A percentile compares a stretch with the other conserved stretches of the same genome.
Evolutionary conservation across 2,329 filamentous ascomycete genomes (phyloP).

Genomic region (Pseudogymnoascus sp.): DNA sequence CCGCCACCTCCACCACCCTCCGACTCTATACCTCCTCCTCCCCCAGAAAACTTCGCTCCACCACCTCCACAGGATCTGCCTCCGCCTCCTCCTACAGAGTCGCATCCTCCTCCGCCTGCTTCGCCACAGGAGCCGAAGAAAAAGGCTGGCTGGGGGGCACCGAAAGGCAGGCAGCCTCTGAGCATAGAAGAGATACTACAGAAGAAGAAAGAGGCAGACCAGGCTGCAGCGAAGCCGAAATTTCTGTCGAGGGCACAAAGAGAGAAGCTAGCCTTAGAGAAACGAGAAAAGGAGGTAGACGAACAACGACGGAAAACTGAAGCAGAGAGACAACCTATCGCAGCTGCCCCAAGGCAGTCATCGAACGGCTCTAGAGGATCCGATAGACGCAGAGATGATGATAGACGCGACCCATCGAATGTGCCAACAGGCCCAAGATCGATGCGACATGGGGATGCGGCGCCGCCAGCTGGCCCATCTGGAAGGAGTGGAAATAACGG

Average conservation of each 20-base stretch:
- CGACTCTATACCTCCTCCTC: constrained; percentile 24
- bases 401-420: constrained; percentile 20
- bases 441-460: constrained; percentile 43
- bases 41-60: constrained; percentile 31
- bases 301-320: constrained; percentile 44
- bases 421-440: constrained; percentile 67
- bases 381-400: constrained; percentile 19
- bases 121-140: constrained; percentile 38
- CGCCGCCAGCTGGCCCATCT: constrained; percentile 40
- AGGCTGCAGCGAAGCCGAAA: constrained; percentile 77
- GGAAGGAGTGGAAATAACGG: constrained; percentile 28
- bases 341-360: constrained; percentile 11
- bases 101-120: constrained; percentile 33
- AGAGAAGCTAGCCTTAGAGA: constrained; percentile 71
- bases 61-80: constrained; percentile 33
- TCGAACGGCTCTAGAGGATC: constrained; percentile 19
- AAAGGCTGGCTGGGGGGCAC: constrained; percentile 43
- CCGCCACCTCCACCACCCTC: constrained; percentile 27
- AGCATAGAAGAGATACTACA: constrained; percentile 79
- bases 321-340: constrained; percentile 20
- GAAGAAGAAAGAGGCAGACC: constrained; percentile 79
- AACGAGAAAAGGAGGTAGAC: constrained; percentile 63
- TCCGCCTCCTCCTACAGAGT: constrained; percentile 31
- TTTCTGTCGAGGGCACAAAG: constrained; percentile 79
- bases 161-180: constrained; percentile 42